Evolutionary conservation across 2,329 filamentous ascomycete genomes (phyloP).

Genomic region (Dothiorella sarmentorum): DNA sequence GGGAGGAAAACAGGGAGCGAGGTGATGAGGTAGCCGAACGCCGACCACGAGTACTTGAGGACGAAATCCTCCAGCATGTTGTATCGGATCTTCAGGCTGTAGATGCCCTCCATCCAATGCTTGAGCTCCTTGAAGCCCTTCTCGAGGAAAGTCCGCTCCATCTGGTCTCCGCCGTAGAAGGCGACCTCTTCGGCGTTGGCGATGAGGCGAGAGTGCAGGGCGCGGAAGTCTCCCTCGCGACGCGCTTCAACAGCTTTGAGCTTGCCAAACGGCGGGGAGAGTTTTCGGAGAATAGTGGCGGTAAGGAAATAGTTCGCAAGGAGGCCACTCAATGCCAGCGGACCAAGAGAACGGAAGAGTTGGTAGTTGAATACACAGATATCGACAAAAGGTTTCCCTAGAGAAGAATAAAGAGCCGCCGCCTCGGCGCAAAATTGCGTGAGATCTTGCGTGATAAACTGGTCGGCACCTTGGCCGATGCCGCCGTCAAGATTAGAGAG

Average conservation of each 20-base stretch:
- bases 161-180: constrained; percentile 93
- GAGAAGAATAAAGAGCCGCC: constrained; percentile 87
- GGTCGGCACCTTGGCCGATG: constrained; percentile 85
- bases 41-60: constrained; percentile 97
- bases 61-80: constrained; percentile 99
- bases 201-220: constrained; percentile 84
- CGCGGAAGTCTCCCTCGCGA: constrained; percentile 92
- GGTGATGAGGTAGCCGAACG: constrained; percentile 90
- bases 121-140: constrained; percentile 90
- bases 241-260: constrained; percentile 93
- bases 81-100: constrained; percentile 95
- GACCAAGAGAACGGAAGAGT: constrained; percentile 85
- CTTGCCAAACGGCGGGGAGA: constrained; percentile 95
- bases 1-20: constrained; percentile 92
- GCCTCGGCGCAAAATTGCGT: constrained; percentile 93
- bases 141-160: constrained; percentile 89
- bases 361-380: constrained; percentile 98
- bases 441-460: constrained; percentile 96
- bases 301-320: constrained; percentile 93
- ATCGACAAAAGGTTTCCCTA: constrained; percentile 98
- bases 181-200: constrained; percentile 97
- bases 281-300: constrained; percentile 78
- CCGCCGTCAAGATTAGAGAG: constrained; percentile 89
- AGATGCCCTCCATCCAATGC: constrained; percentile 97
- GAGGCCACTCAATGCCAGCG: constrained; percentile 79